Base-by-base conservation (phyloP, 2,329 filamentous ascomycete species). In the Trichoderma koningii region DNA sequence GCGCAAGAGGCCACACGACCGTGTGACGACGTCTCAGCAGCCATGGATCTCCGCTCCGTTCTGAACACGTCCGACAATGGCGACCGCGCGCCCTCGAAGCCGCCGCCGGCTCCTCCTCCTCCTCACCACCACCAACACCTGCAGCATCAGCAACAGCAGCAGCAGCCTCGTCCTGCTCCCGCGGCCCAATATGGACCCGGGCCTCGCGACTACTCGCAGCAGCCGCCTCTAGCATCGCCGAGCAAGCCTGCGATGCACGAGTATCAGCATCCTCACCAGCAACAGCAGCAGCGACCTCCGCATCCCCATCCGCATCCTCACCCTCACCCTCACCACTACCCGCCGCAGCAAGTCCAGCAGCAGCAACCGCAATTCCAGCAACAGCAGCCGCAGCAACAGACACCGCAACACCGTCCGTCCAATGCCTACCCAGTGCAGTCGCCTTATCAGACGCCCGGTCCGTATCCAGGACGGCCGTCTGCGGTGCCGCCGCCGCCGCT, bases 31-130 rank as follows among this genome's bases (percentile, higher is more conserved):
- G 61, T 41, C 28, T 48, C 34, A 41, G 53, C 34, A 50, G 72
- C 65, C 63, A 81, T 86, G 83, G 83, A 85, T 77, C 78, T 86
- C 65, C 76, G 78, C 68, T 80, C 80, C 17, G 82, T 87, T 70
- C 75, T 87, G 55, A 87, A 86, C 73, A 77, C 80, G 23, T 79
- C 81, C 42, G 84, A 83, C 67, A 76, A 76, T 65, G 80, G 76
- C 69, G 80, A 77, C 57, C 74, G 76, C 67, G 71, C 73, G 52
- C 74, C 75, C 57, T 70, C 74, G 64, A 75, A 75, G 68, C 73
- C 75, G 60, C 71, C 71, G 50, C 72, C 70, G 42, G 71, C 72
- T 64, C 74, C 72, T 34, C 34, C 34, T 38, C 10, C 34, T 14
- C 34, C 10, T 14, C 34, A 12, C 10, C 34, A 12, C 3, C 73